phyloP scores from a whole-genome alignment of 208 protist species.

The Trypanosoma rangeli region DNA sequence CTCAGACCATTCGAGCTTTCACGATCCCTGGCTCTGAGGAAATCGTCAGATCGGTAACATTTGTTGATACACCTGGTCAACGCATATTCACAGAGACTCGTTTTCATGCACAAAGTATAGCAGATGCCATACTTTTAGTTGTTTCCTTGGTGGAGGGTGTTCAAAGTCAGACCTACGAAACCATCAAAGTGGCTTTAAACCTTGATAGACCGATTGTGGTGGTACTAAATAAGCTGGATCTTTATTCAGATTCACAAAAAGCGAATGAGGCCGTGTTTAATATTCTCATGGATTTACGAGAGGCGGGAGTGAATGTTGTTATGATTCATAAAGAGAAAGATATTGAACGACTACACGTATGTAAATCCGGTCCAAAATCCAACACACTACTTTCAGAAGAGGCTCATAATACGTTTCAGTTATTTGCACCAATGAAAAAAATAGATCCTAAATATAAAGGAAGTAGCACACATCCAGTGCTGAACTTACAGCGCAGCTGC shows the following conservation, averaged over 20 bases:
- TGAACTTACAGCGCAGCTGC: slow-evolving; percentile 69
- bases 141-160: slow-evolving; percentile 83
- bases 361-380: background rate
- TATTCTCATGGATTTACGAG: slow-evolving; percentile 46
- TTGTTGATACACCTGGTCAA: slow-evolving; percentile 91
- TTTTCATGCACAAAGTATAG: slow-evolving; percentile 66
- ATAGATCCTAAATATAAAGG: slow-evolving; percentile 68
- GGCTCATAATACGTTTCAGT: slow-evolving; percentile 17
- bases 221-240: slow-evolving; percentile 87
- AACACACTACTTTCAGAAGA: background rate
- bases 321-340: slow-evolving; percentile 51
- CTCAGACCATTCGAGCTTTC: slow-evolving; percentile 77
- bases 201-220: slow-evolving; percentile 86
- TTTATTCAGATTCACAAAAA: slow-evolving; percentile 61
- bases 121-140: slow-evolving; percentile 77
- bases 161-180: slow-evolving; percentile 81
- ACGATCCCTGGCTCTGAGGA: slow-evolving; percentile 36
- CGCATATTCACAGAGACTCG: slow-evolving; percentile 79
- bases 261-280: slow-evolving; percentile 39
- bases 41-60: slow-evolving; percentile 53
- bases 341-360: slow-evolving; percentile 25
- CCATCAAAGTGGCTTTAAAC: slow-evolving; percentile 83
- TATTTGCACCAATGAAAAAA: slow-evolving; percentile 70
- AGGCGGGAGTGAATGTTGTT: slow-evolving; percentile 67
- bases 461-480: slow-evolving; percentile 55